phyloP scores from a whole-genome alignment of 305 asterid species.

The Solanum hybrid region DNA sequence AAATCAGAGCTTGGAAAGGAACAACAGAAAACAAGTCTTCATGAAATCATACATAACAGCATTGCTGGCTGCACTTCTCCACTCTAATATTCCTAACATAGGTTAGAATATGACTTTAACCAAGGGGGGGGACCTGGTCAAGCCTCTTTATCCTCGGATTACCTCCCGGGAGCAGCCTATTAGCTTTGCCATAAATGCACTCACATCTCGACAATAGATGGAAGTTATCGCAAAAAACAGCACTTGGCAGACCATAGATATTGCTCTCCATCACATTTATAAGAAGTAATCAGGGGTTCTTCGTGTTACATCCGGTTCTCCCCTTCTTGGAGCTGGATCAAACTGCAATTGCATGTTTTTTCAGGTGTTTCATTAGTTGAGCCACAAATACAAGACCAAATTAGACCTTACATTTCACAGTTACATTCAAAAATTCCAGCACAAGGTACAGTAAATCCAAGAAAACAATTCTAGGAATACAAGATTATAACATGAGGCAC shows the following conservation, averaged over 20 bases:
- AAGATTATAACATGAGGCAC: not conserved
- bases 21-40: slow-evolving; percentile 11
- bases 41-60: slow-evolving; percentile 28
- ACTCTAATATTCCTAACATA: slow-evolving; percentile 22
- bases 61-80: slow-evolving; percentile 25
- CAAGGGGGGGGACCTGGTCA: slow-evolving; percentile 18
- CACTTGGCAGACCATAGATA: not conserved
- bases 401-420: not conserved
- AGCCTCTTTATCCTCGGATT: slow-evolving; percentile 13
- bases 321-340: slow-evolving; percentile 17
- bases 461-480: not conserved
- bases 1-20: not conserved
- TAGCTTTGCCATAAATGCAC: slow-evolving; percentile 6
- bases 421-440: not conserved
- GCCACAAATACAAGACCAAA: not conserved
- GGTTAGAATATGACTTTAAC: slow-evolving; percentile 29
- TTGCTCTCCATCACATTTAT: not conserved
- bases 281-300: slow-evolving; percentile 14
- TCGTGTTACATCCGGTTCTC: slow-evolving; percentile 13
- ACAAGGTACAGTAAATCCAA: not conserved
- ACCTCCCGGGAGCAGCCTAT: slow-evolving; percentile 7
- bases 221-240: not conserved
- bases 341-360: not conserved
- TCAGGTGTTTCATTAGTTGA: not conserved
- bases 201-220: slow-evolving; percentile 10